Evolutionary conservation across 2,329 filamentous ascomycete species (phyloP), one percentile per base, ranked within the genome.

Genomic region (Metarhizium brunneum): DNA sequence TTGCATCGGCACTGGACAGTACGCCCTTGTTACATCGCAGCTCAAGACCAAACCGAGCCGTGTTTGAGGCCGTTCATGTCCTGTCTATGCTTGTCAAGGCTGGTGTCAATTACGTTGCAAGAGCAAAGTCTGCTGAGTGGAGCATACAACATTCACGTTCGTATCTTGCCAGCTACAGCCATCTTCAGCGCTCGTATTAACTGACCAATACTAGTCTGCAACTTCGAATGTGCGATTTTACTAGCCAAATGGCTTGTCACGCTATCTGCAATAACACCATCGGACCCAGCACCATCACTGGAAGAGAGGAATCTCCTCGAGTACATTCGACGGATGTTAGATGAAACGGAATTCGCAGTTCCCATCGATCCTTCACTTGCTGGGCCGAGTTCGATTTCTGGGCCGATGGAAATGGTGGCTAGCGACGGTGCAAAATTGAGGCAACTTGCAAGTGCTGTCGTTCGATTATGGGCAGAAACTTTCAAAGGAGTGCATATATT

Each of bases 41-140:
- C 54, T 71, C 78, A 20, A 79, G 81, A 36, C 75, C 87, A 29
- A 83, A 81, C 38, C 74, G 83, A 49, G 85, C 85, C 1, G 79
- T 88, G 0, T 77, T 86, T 32, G 85, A 88, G 62, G 82, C 84
- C 1, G 81, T 85, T 32, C 85, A 88, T 64, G 84, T 85, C 0
- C 71, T 89, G 40, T 85, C 83, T 3, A 83, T 87, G 73, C 72
- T 85, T 29, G 81, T 86, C 57, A 85, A 84, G 65, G 74, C 77
- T 14, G 82, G 82, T 0, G 81, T 85, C 20, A 83, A 82, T 61
- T 84, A 83, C 60, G 80, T 84, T 50, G 81, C 82, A 47, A 76
- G 79, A 59, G 80, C 80, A 5, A 83, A 84, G 66, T 81, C 80
- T 1, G 71, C 79, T 0, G 79, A 83, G 64, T 84, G 82, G 82